Evolutionary conservation across 495 filamentous ascomycete genomes (phyloP), one percentile per base, ranked within the genome.

Genomic region (Gamarada debralockiae): DNA sequence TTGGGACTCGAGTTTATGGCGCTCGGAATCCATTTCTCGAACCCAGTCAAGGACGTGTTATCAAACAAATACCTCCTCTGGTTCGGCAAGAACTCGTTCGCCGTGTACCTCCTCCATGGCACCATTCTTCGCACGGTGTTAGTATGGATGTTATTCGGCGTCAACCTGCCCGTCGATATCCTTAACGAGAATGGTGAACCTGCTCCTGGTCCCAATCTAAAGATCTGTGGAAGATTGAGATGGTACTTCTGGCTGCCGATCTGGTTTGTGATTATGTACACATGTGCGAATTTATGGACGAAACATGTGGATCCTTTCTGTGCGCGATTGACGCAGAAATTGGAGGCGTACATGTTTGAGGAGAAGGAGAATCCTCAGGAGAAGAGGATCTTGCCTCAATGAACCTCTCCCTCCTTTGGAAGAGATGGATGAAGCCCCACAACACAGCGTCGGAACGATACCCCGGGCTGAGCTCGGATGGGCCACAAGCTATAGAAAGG

Each of bases 101-200:
- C 84, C 23, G 79, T 87, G 14, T 87, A 87, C 56, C 75, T 87
- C 4, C 71, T 84, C 3, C 84, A 87, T 64, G 83, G 83, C 12
- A 76, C 78, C 14, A 73, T 86, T 40, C 71, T 87, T 34, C 79
- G 84, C 36, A 77, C 74, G 14, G 67, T 86, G 1, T 70, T 86
- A 3, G 77, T 74, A 48, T 86, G 83, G 80, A 76, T 85, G 72
- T 72, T 83, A 10, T 86, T 83, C 56, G 81, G 83, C 3, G 73
- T 80, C 37, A 73, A 67, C 6, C 70, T 76, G 22, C 79, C 80
- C 1, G 65, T 69, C 5, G 73, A 79, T 13, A 70, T 72, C 13
- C 69, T 72, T 29, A 71, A 77, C 42, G 69, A 72, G 38, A 67
- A 77, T 25, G 78, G 75, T 21, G 59, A 75, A 10, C 61, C 68